phyloP scores from a whole-genome alignment of 2,329 filamentous ascomycete genomes.

The Dactylonectria macrodidyma region DNA sequence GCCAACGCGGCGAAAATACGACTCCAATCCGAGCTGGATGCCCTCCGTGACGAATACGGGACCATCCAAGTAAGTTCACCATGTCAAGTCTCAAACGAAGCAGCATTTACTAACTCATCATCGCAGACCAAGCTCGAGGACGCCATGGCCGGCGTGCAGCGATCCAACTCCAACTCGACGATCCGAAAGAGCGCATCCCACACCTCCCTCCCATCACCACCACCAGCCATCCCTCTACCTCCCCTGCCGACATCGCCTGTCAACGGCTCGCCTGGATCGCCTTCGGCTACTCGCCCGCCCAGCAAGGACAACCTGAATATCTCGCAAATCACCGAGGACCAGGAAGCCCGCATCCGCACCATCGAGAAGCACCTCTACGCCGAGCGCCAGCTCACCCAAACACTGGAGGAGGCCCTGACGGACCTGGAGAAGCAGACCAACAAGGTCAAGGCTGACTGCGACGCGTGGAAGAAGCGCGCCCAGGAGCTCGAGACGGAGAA shows the following conservation, averaged over 20 bases:
- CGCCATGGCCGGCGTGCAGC: slow-evolving; percentile 59
- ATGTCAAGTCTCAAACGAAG: too few species aligned
- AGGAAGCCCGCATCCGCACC: slow-evolving; percentile 93
- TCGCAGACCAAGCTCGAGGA: slow-evolving; percentile 74
- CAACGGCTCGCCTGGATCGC: slow-evolving; percentile 60
- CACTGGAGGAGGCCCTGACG: slow-evolving; percentile 93
- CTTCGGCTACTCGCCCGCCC: slow-evolving; percentile 76
- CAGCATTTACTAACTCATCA: slow-evolving; percentile 44
- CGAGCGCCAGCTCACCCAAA: slow-evolving; percentile 96
- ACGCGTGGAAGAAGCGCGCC: slow-evolving; percentile 91
- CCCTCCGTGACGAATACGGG: slow-evolving; percentile 78
- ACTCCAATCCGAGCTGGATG: slow-evolving; percentile 79
- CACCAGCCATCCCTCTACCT: slow-evolving; percentile 95
- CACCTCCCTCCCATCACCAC: slow-evolving; percentile 89
- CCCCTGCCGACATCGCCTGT: slow-evolving; percentile 79
- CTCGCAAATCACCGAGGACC: slow-evolving; percentile 90
- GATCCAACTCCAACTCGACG: slow-evolving; percentile 76
- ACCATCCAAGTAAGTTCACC: slow-evolving; percentile 78
- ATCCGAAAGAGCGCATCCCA: slow-evolving; percentile 89
- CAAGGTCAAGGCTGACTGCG: slow-evolving; percentile 91
- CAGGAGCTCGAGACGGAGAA: slow-evolving; percentile 80
- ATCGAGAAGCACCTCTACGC: slow-evolving; percentile 97
- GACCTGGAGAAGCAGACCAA: slow-evolving; percentile 94
- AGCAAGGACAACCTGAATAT: slow-evolving; percentile 82
- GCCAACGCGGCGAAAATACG: slow-evolving; percentile 75